A percentile compares a stretch with the other conserved stretches of the same genome.
Evolutionary conservation across 768 basidiomycete species (phyloP).

Genomic region (Lactarius deliciosus): DNA sequence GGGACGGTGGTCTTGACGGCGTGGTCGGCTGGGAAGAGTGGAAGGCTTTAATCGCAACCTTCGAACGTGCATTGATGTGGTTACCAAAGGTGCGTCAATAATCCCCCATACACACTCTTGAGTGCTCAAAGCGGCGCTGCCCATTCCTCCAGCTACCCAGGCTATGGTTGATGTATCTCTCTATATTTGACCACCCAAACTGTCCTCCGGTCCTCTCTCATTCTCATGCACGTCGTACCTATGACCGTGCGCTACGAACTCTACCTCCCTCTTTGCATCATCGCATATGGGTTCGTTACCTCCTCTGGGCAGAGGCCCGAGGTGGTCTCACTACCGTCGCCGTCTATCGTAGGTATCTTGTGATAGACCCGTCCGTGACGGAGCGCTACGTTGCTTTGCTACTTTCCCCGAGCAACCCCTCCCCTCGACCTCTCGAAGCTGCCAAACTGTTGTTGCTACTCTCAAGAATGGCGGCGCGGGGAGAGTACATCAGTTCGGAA

Average conservation of each 20-base stretch:
- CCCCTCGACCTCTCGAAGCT: constrained; percentile 84
- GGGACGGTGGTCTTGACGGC: constrained; percentile 84
- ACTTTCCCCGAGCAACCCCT: constrained; percentile 54
- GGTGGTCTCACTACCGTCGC: constrained; percentile 77
- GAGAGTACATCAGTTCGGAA: constrained; percentile 83
- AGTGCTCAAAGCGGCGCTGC: not conserved
- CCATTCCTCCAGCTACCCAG: constrained; percentile 69
- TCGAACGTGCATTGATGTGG: constrained; percentile 95
- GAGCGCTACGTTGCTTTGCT: constrained; percentile 75
- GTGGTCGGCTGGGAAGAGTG: constrained; percentile 97
- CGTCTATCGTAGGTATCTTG: constrained; percentile 87
- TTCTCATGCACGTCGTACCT: constrained; percentile 91
- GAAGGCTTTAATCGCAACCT: constrained; percentile 82
- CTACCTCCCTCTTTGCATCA: constrained; percentile 90
- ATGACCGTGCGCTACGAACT: constrained; percentile 91
- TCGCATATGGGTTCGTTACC: constrained; percentile 90
- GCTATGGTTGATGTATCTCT: constrained; percentile 91
- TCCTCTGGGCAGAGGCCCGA: constrained; percentile 85
- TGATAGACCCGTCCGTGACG: constrained; percentile 76
- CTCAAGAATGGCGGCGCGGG: constrained; percentile 79
- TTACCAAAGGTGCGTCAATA: constrained; percentile 69
- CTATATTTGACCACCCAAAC: constrained; percentile 83
- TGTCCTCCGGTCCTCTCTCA: constrained; percentile 83
- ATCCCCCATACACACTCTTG: constrained; percentile 12
- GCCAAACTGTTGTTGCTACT: constrained; percentile 86